Conservation (phyloP, 148 eudicot species). For the Fagopyrum homotropicum region DNA sequence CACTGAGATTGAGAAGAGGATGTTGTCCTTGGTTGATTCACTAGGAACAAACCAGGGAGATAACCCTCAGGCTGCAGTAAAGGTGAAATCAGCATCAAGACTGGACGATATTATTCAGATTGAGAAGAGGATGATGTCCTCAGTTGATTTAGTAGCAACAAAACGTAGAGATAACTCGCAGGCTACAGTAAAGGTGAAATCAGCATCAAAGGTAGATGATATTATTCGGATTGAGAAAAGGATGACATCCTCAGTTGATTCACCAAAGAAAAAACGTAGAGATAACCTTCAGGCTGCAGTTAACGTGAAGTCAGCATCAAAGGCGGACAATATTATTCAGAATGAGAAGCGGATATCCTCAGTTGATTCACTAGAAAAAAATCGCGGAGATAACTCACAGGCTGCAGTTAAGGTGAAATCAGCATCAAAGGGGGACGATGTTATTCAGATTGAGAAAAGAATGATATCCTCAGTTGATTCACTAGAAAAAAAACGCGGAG, state of each 20-base stretch:
- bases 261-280: background rate
- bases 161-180: constrained; percentile 21
- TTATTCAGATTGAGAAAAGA: background rate
- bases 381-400: background rate
- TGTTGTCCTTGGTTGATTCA: background rate
- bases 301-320: constrained; percentile 12
- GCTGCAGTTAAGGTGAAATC: background rate
- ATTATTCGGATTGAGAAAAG: background rate
- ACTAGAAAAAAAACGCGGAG: constrained; percentile 22
- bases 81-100: too few species aligned
- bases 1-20: background rate
- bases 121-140: constrained; percentile 13
- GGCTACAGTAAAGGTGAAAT: constrained; percentile 27
- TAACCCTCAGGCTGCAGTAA: background rate
- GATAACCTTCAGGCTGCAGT: background rate
- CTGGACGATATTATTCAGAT: too few species aligned
- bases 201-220: constrained; percentile 21
- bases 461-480: constrained; percentile 17
- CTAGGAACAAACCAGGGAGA: background rate
- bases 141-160: constrained; percentile 17
- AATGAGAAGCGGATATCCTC: background rate
- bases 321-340: constrained; percentile 6
- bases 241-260: background rate
- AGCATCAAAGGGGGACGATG: too few species aligned
- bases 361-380: background rate